phyloP scores from a whole-genome alignment of 208 protist genomes.

The Phytomonas francai region DNA sequence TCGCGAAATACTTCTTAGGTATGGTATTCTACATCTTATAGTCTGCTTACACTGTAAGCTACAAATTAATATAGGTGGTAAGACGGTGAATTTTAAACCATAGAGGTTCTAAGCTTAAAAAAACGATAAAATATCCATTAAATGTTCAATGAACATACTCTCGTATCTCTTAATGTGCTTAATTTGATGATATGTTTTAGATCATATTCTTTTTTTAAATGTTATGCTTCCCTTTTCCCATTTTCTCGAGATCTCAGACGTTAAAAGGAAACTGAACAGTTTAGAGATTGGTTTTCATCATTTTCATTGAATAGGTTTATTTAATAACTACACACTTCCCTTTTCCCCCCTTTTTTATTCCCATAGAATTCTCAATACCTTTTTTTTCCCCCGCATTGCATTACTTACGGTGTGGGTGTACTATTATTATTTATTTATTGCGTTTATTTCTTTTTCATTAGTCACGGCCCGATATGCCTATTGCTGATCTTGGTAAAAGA shows the following conservation, averaged over 20 bases:
- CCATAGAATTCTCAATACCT: constrained; percentile 1
- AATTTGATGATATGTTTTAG: not conserved
- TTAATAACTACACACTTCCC: not conserved
- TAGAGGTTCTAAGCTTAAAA: not conserved
- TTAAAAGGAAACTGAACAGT: not conserved
- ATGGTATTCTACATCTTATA: not conserved
- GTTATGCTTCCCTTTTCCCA: not conserved
- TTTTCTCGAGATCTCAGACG: not conserved
- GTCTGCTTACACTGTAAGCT: not conserved
- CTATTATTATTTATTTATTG: not conserved
- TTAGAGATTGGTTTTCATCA: not conserved
- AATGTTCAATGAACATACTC: not conserved
- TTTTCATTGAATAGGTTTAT: not conserved
- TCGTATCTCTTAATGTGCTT: not conserved
- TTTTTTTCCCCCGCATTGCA: not conserved
- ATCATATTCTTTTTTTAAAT: not conserved
- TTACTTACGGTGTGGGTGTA: constrained; percentile 3
- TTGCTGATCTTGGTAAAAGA: not conserved
- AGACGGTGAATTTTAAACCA: not conserved
- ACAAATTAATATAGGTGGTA: not conserved
- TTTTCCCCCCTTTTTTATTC: not conserved
- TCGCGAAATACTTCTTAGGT: not conserved
- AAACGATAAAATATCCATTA: not conserved
- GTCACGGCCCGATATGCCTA: not conserved
- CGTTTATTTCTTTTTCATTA: not conserved